Conservation (phyloP, 768 basidiomycete species). For the Rhodotorula diobovata region DNA sequence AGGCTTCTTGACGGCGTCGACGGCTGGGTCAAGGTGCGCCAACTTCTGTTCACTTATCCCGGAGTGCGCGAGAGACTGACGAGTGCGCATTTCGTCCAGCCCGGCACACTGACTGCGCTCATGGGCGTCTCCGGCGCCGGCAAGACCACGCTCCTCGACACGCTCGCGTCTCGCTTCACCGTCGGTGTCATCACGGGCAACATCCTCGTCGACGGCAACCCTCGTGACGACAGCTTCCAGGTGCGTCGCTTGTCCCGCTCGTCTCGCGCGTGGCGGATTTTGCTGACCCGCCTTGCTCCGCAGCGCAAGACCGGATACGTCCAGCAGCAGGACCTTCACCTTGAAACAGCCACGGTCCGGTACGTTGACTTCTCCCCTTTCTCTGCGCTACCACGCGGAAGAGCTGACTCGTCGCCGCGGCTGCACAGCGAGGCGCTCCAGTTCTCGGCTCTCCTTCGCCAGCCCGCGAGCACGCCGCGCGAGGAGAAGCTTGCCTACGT, state of each 20-base stretch:
- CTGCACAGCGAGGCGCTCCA: constrained; percentile 48
- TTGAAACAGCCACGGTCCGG: constrained; percentile 49
- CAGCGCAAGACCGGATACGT: constrained; percentile 49
- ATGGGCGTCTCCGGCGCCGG: constrained; percentile 54
- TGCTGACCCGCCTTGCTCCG: constrained; percentile 43
- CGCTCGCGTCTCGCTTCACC: constrained; percentile 44
- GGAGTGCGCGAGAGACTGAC: neutral
- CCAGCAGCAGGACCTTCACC: constrained; percentile 48
- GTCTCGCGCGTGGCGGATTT: neutral
- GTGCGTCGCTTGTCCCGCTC: neutral
- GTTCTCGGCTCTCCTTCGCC: constrained; percentile 50
- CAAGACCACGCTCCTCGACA: constrained; percentile 48
- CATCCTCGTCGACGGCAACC: constrained; percentile 50
- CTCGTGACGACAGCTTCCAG: constrained; percentile 41
- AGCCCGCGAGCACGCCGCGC: constrained; percentile 46
- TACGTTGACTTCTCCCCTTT: neutral
- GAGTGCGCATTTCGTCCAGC: constrained; percentile 44
- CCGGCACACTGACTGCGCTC: constrained; percentile 47
- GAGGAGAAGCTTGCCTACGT: constrained; percentile 50
- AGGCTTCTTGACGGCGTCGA: constrained; percentile 39
- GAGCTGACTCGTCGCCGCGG: neutral
- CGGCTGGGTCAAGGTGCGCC: constrained; percentile 45
- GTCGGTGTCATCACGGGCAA: constrained; percentile 53
- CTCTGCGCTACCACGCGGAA: no score
- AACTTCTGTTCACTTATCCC: constrained; percentile 30